A percentile compares a stretch with the other conserved stretches of the same genome.
These are phyloP conservation scores for Fomitopsis betulina DNA, from an alignment of 1,284 basidiomycete genomes.

Conservation along the genomic window DNA sequence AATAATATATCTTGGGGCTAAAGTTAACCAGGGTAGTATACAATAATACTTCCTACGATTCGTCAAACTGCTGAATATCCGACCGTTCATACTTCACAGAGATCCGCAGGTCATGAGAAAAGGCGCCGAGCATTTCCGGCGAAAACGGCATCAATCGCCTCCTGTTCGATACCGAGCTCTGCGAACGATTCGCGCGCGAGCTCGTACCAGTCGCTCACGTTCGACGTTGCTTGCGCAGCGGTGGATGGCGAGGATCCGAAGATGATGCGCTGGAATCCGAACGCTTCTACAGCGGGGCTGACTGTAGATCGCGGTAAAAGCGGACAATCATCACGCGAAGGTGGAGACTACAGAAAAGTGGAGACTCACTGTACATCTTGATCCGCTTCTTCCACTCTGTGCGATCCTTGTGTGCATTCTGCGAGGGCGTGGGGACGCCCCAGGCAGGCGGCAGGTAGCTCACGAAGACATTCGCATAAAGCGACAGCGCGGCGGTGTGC, in stretches of 20 bases:
- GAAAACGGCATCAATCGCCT: slow-evolving; percentile 73
- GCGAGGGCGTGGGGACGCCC: slow-evolving; percentile 54
- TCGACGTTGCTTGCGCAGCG: slow-evolving; percentile 40
- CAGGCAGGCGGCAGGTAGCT: slow-evolving; percentile 81
- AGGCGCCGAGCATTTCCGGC: slow-evolving; percentile 59
- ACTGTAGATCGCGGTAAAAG: slow-evolving; percentile 39
- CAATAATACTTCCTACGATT: not conserved
- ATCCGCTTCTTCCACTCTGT: slow-evolving; percentile 78
- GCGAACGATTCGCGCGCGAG: slow-evolving; percentile 75
- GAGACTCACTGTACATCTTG: slow-evolving; percentile 82
- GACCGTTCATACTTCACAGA: not conserved
- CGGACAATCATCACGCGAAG: not conserved
- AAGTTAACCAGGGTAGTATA: not conserved
- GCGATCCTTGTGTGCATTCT: slow-evolving; percentile 47
- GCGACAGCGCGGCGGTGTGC: slow-evolving; percentile 71
- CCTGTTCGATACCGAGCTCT: slow-evolving; percentile 80
- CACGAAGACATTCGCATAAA: slow-evolving; percentile 69
- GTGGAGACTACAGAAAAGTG: not conserved
- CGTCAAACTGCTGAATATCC: not conserved
- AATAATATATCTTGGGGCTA: not conserved
- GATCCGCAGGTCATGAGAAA: slow-evolving; percentile 22
- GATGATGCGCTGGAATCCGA: slow-evolving; percentile 52
- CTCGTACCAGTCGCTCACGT: slow-evolving; percentile 73
- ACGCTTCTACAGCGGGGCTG: slow-evolving; percentile 68
- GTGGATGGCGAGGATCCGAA: slow-evolving; percentile 48